phyloP scores from a whole-genome alignment of 225 moss, liverwort and hornwort genomes.

The Rhytidiadelphus loreus region DNA sequence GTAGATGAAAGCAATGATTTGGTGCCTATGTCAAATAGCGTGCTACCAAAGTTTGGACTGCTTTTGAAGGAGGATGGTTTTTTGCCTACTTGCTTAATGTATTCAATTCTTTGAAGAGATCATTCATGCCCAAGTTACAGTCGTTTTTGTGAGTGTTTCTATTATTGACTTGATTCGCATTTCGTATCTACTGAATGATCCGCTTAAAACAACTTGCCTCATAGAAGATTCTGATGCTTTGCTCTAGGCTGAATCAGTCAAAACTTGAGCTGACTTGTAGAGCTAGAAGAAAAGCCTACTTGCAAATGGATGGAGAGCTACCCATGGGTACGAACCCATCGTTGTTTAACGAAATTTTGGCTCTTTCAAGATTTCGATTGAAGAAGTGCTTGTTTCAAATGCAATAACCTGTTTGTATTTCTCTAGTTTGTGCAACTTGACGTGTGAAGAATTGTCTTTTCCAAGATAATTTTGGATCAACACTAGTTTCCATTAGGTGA shows the following conservation, averaged over 20 bases:
- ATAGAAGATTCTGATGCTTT: not conserved
- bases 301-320: slow-evolving; percentile 93
- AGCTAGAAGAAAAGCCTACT: slow-evolving; percentile 31
- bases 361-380: not conserved
- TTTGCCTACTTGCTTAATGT: not conserved
- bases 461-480: not conserved
- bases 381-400: not conserved
- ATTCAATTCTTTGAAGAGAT: not conserved
- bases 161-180: not conserved
- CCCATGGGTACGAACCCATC: slow-evolving; percentile 48
- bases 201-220: not conserved
- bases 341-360: not conserved
- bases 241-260: slow-evolving; percentile 48
- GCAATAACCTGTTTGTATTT: not conserved
- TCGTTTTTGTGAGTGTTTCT: not conserved
- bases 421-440: not conserved
- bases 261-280: slow-evolving; percentile 47
- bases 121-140: not conserved
- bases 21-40: not conserved
- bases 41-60: not conserved
- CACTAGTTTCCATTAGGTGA: not conserved
- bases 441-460: not conserved
- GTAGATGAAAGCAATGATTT: not conserved
- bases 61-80: not conserved
- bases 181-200: not conserved